Evolutionary conservation across 352 stramenopile species (phyloP), one percentile per base, ranked within the genome.

Genomic region (Pythium coloratum): DNA sequence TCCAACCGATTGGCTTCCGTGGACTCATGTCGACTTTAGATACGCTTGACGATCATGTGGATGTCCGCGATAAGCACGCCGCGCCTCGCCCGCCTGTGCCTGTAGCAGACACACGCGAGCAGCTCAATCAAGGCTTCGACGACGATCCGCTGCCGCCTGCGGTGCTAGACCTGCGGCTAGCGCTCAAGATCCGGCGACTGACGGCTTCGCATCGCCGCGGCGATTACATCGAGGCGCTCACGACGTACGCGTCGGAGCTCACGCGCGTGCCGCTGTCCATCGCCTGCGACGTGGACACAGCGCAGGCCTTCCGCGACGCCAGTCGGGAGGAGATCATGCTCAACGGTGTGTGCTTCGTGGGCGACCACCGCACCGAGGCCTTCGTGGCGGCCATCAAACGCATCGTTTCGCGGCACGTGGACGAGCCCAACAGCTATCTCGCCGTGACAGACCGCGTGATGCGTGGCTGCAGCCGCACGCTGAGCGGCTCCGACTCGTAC

Each of bases 371-470:
- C 55, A 89, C 78, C 18, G 81, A 93, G 59, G 82, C 81, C 12
- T 90, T 93, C 53, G 82, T 91, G 40, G 84, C 81, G 1, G 81
- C 84, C 2, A 78, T 91, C 59, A 93, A 93, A 66, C 84, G 79
- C 33, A 91, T 93, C 53, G 85, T 91, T 1, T 64, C 66, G 3
- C 71, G 69, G 4, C 72, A 89, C 60, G 76, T 81, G 14, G 64
- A 76, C 47, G 68, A 84, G 30, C 73, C 81, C 0, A 75, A 86
- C 30, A 73, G 73, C 26, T 76, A 71, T 55, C 67, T 91, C 20
- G 66, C 73, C 6, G 69, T 88, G 38, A 78, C 80, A 4, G 82
- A 92, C 67, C 78, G 82, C 20, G 70, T 93, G 67, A 86, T 91
- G 80, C 76, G 85, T 14, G 73, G 78, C 8, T 91, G 85, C 70